Evolutionary conservation across 306 rosid genomes (phyloP).

Genomic region (Prunus fruticosa): DNA sequence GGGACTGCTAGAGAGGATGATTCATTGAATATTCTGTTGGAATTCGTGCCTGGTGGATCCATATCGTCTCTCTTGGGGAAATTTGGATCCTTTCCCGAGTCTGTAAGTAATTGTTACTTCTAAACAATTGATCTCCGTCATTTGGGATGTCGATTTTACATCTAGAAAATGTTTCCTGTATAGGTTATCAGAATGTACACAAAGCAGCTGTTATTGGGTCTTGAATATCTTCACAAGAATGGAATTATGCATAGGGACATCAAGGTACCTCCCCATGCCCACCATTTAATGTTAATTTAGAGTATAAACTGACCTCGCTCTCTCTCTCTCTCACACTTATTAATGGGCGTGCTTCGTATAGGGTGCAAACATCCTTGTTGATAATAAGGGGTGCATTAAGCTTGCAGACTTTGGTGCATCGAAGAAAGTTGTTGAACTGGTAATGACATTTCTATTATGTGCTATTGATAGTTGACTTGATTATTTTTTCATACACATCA

Average conservation of each 20-base stretch:
- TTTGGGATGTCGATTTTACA: slow-evolving; percentile 6
- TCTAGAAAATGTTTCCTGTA: background rate
- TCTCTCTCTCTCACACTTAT: background rate
- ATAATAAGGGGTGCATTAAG: slow-evolving; percentile 92
- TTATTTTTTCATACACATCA: slow-evolving; percentile 9
- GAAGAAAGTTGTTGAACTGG: slow-evolving; percentile 95
- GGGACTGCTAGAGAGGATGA: slow-evolving; percentile 89
- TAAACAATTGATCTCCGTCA: background rate
- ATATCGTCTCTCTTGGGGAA: slow-evolving; percentile 87
- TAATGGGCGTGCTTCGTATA: slow-evolving; percentile 32
- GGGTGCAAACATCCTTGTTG: slow-evolving; percentile 98
- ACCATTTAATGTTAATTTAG: slow-evolving; percentile 5
- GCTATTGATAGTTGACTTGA: slow-evolving; percentile 12
- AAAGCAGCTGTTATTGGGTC: slow-evolving; percentile 79
- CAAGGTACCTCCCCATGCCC: slow-evolving; percentile 47
- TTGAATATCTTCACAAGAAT: slow-evolving; percentile 82
- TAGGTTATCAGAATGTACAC: slow-evolving; percentile 90
- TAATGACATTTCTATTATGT: slow-evolving; percentile 25
- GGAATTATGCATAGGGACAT: slow-evolving; percentile 93
- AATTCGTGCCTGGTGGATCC: slow-evolving; percentile 95
- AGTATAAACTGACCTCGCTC: background rate
- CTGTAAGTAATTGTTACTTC: slow-evolving; percentile 54
- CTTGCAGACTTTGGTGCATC: slow-evolving; percentile 98
- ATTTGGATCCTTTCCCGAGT: slow-evolving; percentile 88
- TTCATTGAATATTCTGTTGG: slow-evolving; percentile 83